These are phyloP conservation scores for Penicillium sclerotiorum DNA, from an alignment of 2,329 filamentous ascomycete species.

Conservation along the genomic window DNA sequence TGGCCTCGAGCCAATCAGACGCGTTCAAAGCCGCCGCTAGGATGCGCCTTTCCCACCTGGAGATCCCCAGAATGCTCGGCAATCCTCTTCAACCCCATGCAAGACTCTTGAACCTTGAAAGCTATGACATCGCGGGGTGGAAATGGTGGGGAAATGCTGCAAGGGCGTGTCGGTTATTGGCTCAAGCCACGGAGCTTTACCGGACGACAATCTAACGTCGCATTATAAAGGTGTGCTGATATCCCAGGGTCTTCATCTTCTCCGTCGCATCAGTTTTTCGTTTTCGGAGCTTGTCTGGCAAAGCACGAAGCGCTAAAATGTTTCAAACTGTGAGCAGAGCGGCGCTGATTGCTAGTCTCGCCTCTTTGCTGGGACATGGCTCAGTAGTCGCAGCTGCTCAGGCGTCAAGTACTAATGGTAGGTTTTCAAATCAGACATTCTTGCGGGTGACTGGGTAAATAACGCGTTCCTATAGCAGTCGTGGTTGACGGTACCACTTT, in stretches of 20 bases:
- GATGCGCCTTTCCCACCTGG: background rate
- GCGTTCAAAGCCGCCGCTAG: slow-evolving; percentile 14
- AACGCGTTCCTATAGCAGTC: slow-evolving; percentile 44
- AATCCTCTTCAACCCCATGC: background rate
- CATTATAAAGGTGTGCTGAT: slow-evolving; percentile 4
- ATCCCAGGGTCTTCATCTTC: background rate
- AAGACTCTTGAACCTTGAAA: background rate
- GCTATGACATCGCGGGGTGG: background rate
- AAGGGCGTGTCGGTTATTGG: background rate
- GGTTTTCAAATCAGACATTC: background rate
- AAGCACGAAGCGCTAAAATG: slow-evolving; percentile 1
- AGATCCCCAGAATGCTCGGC: background rate
- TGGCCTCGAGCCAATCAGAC: slow-evolving; percentile 6
- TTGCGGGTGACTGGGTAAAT: background rate
- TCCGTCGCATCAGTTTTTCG: background rate
- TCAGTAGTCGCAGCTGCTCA: background rate
- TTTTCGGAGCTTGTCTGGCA: background rate
- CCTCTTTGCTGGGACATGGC: background rate
- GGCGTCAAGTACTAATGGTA: slow-evolving; percentile 1
- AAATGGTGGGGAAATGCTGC: background rate
- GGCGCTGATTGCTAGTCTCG: background rate
- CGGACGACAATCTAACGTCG: background rate
- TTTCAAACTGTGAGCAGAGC: background rate
- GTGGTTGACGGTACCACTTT: slow-evolving; percentile 60
- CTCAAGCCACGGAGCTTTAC: background rate